Evolutionary conservation across 257 asterid species (phyloP), one percentile per base, ranked within the genome.

Genomic region (Nicotiana attenuata): DNA sequence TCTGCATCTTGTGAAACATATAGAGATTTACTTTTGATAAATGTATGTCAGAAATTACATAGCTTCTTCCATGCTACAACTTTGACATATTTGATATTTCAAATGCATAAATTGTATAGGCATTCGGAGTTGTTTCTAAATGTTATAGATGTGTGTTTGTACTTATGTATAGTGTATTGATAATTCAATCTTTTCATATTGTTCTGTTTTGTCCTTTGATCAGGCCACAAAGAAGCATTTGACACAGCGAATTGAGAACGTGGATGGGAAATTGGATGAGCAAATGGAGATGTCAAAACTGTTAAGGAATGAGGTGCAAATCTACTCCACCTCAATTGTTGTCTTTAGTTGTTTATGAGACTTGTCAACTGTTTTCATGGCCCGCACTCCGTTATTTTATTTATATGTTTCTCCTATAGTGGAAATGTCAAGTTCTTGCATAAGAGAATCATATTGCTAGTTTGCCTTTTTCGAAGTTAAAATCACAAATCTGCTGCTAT

Each of bases 241-340:
- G 87, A 94, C 99, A 9, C 99, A 96, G 86, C 87, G 99, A 86
- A 94, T 94, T 79, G 97, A 92, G 89, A 96, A 92, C 75, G 86
- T 96, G 94, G 98, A 96, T 60, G 97, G 92, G 83, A 96, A 94
- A 86, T 87, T 94, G 38, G 98, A 96, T 85, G 97, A 92, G 68
- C 99, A 96, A 91, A 88, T 92, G 81, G 97, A 92, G 84, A 77
- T 94, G 13, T 92, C 98, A 77, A 94, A 92, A 85, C 83, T 90
- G 83, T 91, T 96, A 79, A 88, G 91, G 86, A 85, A 64, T 45
- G 97, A 95, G 91, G 99, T 93, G 59, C 47, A 45, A 7, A n/a
- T 68, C 19, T 68, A 5, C 77, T 38, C 53, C 56, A 38, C 31
- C 9, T 38, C 55, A 17, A 28, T 38, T 68, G 24, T 65, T 65